A percentile compares a stretch with the other conserved stretches of the same genome.
phyloP scores from a whole-genome alignment of 1,139 yeast genomes.

The Pneumocystis sp. region DNA sequence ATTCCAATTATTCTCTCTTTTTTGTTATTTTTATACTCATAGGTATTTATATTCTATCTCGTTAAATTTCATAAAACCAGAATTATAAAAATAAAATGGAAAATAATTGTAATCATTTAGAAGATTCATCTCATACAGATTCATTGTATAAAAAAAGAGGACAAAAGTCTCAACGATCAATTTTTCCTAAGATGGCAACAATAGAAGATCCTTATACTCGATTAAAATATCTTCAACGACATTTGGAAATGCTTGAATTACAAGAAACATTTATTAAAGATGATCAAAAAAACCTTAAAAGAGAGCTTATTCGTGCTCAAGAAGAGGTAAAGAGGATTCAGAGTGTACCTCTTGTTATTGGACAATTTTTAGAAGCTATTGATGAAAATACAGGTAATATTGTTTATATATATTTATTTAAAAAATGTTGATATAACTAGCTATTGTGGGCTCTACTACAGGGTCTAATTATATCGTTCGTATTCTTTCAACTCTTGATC shows the following conservation, averaged over 20 bases:
- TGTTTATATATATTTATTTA: not conserved
- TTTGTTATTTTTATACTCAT: not conserved
- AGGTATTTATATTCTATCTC: not conserved
- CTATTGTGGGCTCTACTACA: conserved; percentile 86
- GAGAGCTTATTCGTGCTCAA: conserved; percentile 91
- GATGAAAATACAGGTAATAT: conserved; percentile 71
- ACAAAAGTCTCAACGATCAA: not conserved
- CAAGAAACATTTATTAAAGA: conserved; percentile 97
- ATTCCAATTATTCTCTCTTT: not conserved
- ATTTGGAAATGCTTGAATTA: conserved; percentile 53
- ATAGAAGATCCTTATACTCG: conserved; percentile 58
- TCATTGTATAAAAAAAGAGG: not conserved
- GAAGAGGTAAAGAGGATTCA: conserved; percentile 96
- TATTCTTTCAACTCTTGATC: conserved; percentile 81
- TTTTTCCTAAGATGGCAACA: not conserved
- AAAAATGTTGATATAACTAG: not conserved
- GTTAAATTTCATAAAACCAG: not conserved
- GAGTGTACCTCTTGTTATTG: conserved; percentile 93
- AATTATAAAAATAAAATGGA: not conserved
- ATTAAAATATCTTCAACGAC: conserved; percentile 77
- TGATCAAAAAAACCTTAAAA: conserved; percentile 88
- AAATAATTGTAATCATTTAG: not conserved
- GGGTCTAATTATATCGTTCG: conserved; percentile 95
- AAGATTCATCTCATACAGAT: not conserved
- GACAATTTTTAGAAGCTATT: conserved; percentile 93